Base-by-base conservation (phyloP, 2,329 filamentous ascomycete species). In the Aureobasidium sp. region DNA sequence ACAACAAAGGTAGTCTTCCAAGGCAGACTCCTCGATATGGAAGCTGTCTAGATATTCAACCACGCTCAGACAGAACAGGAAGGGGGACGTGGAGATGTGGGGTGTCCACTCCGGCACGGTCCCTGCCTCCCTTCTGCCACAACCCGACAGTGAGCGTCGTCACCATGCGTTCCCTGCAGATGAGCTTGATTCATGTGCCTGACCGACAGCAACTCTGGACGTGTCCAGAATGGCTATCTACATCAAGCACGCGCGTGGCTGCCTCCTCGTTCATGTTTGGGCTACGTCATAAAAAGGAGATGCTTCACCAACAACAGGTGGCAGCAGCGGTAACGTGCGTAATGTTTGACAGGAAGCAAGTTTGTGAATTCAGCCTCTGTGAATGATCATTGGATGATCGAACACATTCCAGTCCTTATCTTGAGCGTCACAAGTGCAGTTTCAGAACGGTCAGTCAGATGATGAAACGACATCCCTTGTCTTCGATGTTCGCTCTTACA, bases 151-250 rank as follows among this genome's bases (percentile, higher is more conserved):
- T 13, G 19, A 11, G 49, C 49, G 33, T 38, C 49, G 49, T 53
- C 49, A 53, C 49, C 49, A 27, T 53, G 49, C 23, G 29, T 53
- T 40, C 27, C 37, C n/a, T 33, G 38, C 31, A 55, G 51, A 55
- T 55, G 38, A 55, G 51, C 27, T 43, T 43, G 37, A 55, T 55
- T 43, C 38, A 43, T 55, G 38, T 55, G 51, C 51, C 27, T 43
- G 38, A 42, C 40, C 27, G 23, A 55, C 35, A 40, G 9, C 31
- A 11, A 21, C 4, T 21, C 21, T 25, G 21, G 21, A 17, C 15
- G 23, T 27, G n/a, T 43, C n/a, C 21, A n/a, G n/a, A 21, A 23
- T 31, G 11, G 25, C 23, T 55, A 33, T 55, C 25, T 42, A 15
- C 37, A 31, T 23, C 15, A 11, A 29, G 37, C n/a, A 25, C 11